Evolutionary conservation across 2,329 filamentous ascomycete species (phyloP).

Genomic region (Apiospora marii): DNA sequence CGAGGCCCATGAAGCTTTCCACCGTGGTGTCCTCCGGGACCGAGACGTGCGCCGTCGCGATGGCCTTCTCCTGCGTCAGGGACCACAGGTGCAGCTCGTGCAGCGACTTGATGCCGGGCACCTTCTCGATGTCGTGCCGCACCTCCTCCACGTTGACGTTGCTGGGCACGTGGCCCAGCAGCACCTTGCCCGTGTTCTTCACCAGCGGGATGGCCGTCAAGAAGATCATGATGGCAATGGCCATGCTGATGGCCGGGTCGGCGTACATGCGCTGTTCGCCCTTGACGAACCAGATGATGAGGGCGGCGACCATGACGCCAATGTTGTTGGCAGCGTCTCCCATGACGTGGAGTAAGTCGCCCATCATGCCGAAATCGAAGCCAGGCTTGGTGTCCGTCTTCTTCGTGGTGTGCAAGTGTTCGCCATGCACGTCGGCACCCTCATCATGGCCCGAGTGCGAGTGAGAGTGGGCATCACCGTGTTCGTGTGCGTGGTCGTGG

Average conservation of each 20-base stretch:
- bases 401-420: constrained; percentile 13
- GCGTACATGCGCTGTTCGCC: constrained; percentile 71
- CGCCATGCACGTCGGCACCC: not conserved
- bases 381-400: not conserved
- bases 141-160: constrained; percentile 69
- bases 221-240: constrained; percentile 76
- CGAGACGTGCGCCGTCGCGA: constrained; percentile 75
- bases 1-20: constrained; percentile 65
- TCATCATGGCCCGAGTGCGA: not conserved
- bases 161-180: constrained; percentile 71
- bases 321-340: constrained; percentile 80
- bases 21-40: constrained; percentile 66
- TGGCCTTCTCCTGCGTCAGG: constrained; percentile 72
- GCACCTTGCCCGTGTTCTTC: constrained; percentile 67
- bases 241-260: constrained; percentile 73
- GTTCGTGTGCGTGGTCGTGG: not conserved
- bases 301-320: constrained; percentile 74
- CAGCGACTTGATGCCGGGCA: constrained; percentile 70
- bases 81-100: constrained; percentile 81
- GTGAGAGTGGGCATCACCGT: not conserved
- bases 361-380: constrained; percentile 73
- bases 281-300: constrained; percentile 72
- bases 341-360: constrained; percentile 73
- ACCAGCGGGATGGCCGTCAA: constrained; percentile 57
- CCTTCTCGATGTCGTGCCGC: constrained; percentile 72